A percentile compares a stretch with the other conserved stretches of the same genome.
phyloP scores from a whole-genome alignment of 441 rosid genomes.

The Erysimum cheiri region DNA sequence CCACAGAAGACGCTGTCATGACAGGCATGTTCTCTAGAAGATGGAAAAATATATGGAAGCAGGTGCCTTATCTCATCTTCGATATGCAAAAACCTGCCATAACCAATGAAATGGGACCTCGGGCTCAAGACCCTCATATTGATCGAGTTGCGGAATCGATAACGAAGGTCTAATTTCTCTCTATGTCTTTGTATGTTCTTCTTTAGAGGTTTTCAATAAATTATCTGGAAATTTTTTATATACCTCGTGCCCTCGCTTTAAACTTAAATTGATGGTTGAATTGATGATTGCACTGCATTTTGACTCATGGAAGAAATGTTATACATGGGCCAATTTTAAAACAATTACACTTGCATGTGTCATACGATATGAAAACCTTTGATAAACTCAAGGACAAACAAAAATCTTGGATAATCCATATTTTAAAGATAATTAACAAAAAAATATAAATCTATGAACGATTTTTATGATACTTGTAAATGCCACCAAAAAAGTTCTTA shows the following conservation, averaged over 20 bases:
- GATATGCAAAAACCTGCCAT: background rate
- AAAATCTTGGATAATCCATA: too few species aligned
- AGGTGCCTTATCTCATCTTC: background rate
- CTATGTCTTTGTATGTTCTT: background rate
- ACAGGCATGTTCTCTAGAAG: conserved; percentile 22
- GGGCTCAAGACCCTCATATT: background rate
- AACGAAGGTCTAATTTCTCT: conserved; percentile 27
- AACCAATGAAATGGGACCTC: background rate
- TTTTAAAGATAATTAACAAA: too few species aligned
- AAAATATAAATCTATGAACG: too few species aligned
- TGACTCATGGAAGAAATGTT: background rate
- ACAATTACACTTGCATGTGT: background rate
- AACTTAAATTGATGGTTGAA: too few species aligned
- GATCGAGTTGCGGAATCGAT: background rate
- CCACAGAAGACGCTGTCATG: background rate
- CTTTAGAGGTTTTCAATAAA: background rate
- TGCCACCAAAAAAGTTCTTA: background rate
- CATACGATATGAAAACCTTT: too few species aligned
- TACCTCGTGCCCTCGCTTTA: too few species aligned
- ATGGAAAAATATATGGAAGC: conserved; percentile 30
- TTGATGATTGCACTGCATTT: background rate
- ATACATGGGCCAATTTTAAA: background rate
- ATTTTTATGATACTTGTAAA: too few species aligned
- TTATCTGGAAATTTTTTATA: background rate
- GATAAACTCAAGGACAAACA: too few species aligned